Evolutionary conservation across 257 asterid species (phyloP), one percentile per base, ranked within the genome.

Genomic region (Dorcoceras hygrometricum): DNA sequence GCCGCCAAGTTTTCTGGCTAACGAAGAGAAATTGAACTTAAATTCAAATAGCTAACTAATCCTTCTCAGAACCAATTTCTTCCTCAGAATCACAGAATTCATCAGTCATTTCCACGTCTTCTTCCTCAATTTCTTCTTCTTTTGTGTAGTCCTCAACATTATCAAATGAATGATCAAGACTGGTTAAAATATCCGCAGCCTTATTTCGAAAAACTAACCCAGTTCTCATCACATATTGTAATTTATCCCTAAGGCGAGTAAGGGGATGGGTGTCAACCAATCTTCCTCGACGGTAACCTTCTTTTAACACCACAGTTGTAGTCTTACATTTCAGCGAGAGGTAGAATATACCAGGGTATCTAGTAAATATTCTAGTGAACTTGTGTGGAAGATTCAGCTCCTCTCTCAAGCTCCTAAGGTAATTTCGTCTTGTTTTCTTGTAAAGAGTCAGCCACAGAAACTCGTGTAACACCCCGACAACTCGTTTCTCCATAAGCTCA

Each of bases 401-500:
- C 74, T 90, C 95, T 71, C 97, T 86, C 86, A 90, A 73, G 64
- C 89, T 39, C 86, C 97, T 85, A 79, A 93, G 69, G 81, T 90
- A 88, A 78, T 93, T 93, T 69, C 96, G 86, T 82, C 81, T 93
- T 0, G 99, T 93, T 77, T 90, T 93, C 88, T 88, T 88, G 85
- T 90, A 81, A 19, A 90, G 66, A 39, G 95, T 86, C 82, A 93
- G 75, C 75, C 84, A 65, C 73, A 93, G 73, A 62, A 88, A 76
- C 78, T 93, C 99, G 27, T 90, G 99, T 61, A 93, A 75, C 66
- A 93, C 92, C 14, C 99, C 97, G 10, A 88, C 95, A 16, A 93
- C 96, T 78, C 99, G 76, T 72, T 90, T 93, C 90, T 93, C 99
- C 96, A 93, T 90, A 34, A 93, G 91, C 74, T 93, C 96, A 32